Evolutionary conservation across 768 basidiomycete species (phyloP), one percentile per base, ranked within the genome.

Genomic region (Tephrocybe sp.): DNA sequence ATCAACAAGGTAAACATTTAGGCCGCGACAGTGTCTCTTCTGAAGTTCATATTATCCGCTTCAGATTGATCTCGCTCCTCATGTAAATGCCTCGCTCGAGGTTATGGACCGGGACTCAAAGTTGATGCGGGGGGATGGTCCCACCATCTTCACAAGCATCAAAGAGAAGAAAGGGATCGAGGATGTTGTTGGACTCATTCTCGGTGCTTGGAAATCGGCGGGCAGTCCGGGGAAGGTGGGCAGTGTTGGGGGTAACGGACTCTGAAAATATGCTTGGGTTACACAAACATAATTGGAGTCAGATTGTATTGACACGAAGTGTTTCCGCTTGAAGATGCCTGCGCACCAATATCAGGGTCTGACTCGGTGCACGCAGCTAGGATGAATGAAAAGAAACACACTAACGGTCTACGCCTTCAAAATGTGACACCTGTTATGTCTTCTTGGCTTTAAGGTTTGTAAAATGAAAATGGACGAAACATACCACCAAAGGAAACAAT

Each of bases 31-130:
- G n/a, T 31, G 38, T 20, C 5, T 3, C 17, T 31, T 10, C 22
- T 11, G 17, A 35, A 12, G 39, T 22, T 26, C 8, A 17, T 34
- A 22, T 11, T 30, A 53, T 2, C 51, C 13, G 16, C 5, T 1
- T 13, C 26, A 98, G 96, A 94, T 83, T 52, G 96, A 99, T 69
- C 80, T 99, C 31, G 96, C 96, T 7, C 84, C 87, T 13, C 79
- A 95, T 65, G 96, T 99, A 49, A 85, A 85, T 23, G 96, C 96
- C 0, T 97, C 94, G 0, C 79, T 98, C 20, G 85, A 88, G 40
- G 91, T 99, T 16, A 99, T 99, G 96, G 84, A 83, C 48, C 80
- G 94, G 17, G 96, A 98, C 64, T 82, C 96, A 1, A 94, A 84
- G 63, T 70, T 88, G 54, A 98, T 99, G 95, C 82, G 96, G 22